Evolutionary conservation across 2,329 filamentous ascomycete genomes (phyloP), one percentile per base, ranked within the genome.

Genomic region (Hawksworthiomyces lignivorus): DNA sequence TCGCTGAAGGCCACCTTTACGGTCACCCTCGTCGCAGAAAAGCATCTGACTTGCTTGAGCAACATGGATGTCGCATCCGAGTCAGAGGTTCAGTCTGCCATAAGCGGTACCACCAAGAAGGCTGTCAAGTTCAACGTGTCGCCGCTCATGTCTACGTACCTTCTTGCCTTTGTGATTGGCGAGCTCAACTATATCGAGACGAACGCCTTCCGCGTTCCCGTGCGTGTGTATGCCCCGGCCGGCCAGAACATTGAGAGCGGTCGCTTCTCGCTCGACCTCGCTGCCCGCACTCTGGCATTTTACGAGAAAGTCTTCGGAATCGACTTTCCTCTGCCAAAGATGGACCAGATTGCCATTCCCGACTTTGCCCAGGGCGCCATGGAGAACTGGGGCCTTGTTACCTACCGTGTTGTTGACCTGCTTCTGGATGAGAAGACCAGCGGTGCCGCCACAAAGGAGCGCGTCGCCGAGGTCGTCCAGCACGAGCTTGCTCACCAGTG

Each of bases 311-410:
- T 87, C 3, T 97, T 97, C 53, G 85, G 85, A 52, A 89, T 80
- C 60, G 70, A 84, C 24, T 96, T 92, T 58, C 87, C 87, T 7
- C 69, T 94, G 31, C 87, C 87, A 39, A 94, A 94, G 74, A 92
- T 94, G 85, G 87, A 94, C 63, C 92, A 94, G 83, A 82, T 94
- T 53, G 89, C 90, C 33, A 89, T 97, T 57, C 90, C 90, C 14
- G 90, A 97, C 60, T 97, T 97, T 60, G 87, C 87, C 38, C 87
- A 88, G 36, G 90, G 90, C 48, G 90, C 89, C 46, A 96, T 97
- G 89, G 89, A 97, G 72, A 97, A 97, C 63, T 97, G 90, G 90
- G 90, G 90, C 58, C 70, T 97, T 39, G 80, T 97, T 52, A 97
- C 90, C 7, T 97, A 96, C 68, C 84, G 90, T 50, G 85, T 94